These are phyloP conservation scores for Musa troglodytarum DNA, from an alignment of 176 grass and related monocot genomes.

Conservation along the genomic window DNA sequence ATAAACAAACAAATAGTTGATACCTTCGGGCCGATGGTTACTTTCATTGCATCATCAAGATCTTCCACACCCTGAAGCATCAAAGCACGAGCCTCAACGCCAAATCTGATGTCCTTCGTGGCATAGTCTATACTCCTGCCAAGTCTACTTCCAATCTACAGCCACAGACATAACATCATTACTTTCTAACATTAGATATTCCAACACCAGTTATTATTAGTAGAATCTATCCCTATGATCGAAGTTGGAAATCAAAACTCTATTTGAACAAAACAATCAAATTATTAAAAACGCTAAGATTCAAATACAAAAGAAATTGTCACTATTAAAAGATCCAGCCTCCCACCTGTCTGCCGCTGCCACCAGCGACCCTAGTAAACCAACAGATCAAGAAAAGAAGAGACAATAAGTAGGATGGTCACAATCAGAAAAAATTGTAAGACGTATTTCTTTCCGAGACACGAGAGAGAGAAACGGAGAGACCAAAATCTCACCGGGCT, in stretches of 20 bases:
- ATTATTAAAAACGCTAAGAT: not conserved
- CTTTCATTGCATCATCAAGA: conserved; percentile 13
- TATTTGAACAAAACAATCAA: not conserved
- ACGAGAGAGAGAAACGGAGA: too few species aligned
- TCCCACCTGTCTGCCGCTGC: not conserved
- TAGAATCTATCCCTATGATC: not conserved
- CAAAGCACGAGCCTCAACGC: conserved; percentile 25
- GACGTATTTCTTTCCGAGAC: too few species aligned
- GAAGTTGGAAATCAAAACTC: not conserved
- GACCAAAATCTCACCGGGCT: conserved; percentile 9
- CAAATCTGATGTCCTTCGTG: conserved; percentile 32
- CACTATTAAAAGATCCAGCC: not conserved
- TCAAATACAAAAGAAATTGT: not conserved
- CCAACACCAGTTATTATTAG: not conserved
- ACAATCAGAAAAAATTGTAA: not conserved
- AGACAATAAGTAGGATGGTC: too few species aligned
- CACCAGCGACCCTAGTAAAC: not conserved
- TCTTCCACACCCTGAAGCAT: conserved; percentile 20
- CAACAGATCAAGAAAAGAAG: not conserved
- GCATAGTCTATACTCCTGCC: conserved; percentile 29
- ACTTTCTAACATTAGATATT: not conserved
- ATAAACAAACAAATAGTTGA: not conserved
- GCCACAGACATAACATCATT: not conserved
- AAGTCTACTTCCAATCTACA: conserved; percentile 11
- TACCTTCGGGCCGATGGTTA: conserved; percentile 30